Evolutionary conservation across 257 asterid species (phyloP).

Genomic region (Nicotiana benthamiana): DNA sequence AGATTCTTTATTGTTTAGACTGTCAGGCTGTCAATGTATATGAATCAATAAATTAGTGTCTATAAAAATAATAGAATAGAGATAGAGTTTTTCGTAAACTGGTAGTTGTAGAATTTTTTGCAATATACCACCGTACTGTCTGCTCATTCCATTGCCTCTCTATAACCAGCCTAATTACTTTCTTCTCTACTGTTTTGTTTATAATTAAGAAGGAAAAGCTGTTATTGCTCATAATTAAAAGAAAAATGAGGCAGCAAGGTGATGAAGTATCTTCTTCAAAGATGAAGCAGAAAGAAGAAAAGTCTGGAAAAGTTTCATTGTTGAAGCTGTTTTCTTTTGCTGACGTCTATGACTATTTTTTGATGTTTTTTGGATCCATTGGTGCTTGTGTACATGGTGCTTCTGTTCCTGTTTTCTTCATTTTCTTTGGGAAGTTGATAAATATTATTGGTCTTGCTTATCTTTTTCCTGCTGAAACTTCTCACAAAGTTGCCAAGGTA

Average conservation of each 20-base stretch:
- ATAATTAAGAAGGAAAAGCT: too few relatives aligned
- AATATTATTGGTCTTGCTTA: slow-evolving; percentile 77
- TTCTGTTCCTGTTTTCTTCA: slow-evolving; percentile 92
- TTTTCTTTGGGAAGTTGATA: slow-evolving; percentile 84
- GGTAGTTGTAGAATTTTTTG: not conserved
- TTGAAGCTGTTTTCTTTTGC: slow-evolving; percentile 64
- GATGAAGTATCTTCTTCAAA: slow-evolving; percentile 4
- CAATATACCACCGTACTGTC: not conserved
- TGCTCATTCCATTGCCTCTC: not conserved
- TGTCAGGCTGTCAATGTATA: too few relatives aligned
- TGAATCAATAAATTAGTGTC: not conserved
- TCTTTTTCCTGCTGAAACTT: slow-evolving; percentile 77
- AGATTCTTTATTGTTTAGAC: too few relatives aligned
- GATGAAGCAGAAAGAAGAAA: slow-evolving; percentile 1
- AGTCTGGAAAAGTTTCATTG: slow-evolving; percentile 26
- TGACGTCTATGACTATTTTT: slow-evolving; percentile 57
- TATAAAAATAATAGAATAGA: not conserved
- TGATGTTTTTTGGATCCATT: slow-evolving; percentile 67
- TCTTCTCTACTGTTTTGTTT: not conserved
- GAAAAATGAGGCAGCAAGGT: slow-evolving; percentile 10
- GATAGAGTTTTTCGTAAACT: not conserved
- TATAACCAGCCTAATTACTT: not conserved
- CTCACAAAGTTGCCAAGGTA: slow-evolving; percentile 76
- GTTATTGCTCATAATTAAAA: not conserved
- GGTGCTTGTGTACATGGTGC: slow-evolving; percentile 96